Conservation (phyloP, 225 moss, liverwort and hornwort species). For the Straminergon stramineum region DNA sequence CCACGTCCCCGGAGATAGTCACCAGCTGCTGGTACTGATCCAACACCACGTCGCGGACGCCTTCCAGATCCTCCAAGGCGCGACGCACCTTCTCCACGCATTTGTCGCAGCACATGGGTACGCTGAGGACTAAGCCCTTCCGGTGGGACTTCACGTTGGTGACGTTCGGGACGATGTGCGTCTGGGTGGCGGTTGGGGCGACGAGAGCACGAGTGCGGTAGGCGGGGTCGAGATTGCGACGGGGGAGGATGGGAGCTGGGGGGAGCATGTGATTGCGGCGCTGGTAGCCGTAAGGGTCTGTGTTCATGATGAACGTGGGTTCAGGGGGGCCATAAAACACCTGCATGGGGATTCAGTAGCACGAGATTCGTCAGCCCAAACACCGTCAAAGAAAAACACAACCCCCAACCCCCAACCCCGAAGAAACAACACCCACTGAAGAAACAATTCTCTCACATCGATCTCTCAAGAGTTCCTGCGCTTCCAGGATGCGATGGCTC, state of each 20-base stretch:
- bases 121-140: slow-evolving; percentile 14
- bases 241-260: neutral
- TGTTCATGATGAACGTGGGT: slow-evolving; percentile 22
- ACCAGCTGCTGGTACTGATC: slow-evolving; percentile 29
- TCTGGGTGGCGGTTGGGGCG: slow-evolving; percentile 2
- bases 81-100: slow-evolving; percentile 30
- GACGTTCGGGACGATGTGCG: neutral
- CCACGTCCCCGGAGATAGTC: slow-evolving; percentile 20
- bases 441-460: no score
- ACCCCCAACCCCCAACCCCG: no score
- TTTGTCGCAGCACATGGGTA: slow-evolving; percentile 55
- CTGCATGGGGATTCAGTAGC: neutral
- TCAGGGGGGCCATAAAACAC: slow-evolving; percentile 36
- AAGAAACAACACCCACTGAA: neutral
- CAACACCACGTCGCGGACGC: slow-evolving; percentile 6
- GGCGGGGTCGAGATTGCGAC: neutral
- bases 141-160: neutral
- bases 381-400: neutral
- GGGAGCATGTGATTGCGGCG: neutral
- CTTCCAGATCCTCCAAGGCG: slow-evolving; percentile 6
- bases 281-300: neutral
- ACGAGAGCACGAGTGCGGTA: slow-evolving; percentile 17
- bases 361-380: neutral
- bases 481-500: neutral
- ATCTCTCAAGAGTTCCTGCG: neutral